Conservation (phyloP, 257 asterid genomes). For the Scutellaria galericulata region DNA sequence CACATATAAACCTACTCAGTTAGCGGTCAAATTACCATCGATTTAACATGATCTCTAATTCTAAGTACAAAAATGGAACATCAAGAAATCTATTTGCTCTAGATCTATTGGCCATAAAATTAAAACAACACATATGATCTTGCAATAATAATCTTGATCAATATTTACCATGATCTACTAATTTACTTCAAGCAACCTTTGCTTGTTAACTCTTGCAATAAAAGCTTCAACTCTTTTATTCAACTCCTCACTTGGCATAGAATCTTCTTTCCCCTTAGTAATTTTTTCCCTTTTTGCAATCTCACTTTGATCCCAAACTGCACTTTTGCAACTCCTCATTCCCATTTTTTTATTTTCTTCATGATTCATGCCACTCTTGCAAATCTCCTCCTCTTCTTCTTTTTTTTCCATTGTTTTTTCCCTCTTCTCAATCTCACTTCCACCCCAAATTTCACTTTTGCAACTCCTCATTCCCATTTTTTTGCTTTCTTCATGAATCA, state of each 20-base stretch:
- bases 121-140: not conserved
- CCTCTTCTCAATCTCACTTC: conserved; percentile 27
- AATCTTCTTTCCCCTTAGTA: not conserved
- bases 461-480: conserved; percentile 36
- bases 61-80: not conserved
- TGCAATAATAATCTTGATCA: conserved; percentile 1
- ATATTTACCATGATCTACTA: conserved; percentile 21
- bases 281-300: not conserved
- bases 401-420: not conserved
- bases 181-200: conserved; percentile 51
- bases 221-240: conserved; percentile 59
- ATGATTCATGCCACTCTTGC: not conserved
- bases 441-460: conserved; percentile 42
- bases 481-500: conserved; percentile 12
- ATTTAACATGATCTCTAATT: not conserved
- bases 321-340: conserved; percentile 38
- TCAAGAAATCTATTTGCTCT: not conserved
- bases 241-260: conserved; percentile 42
- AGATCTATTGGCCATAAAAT: not conserved
- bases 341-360: conserved; percentile 17
- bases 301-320: conserved; percentile 33
- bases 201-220: conserved; percentile 57
- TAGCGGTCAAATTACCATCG: not conserved
- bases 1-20: too few relatives aligned
- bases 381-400: conserved; percentile 20